phyloP scores from a whole-genome alignment of 2,329 filamentous ascomycete genomes.

The Amylocarpus encephaloides region DNA sequence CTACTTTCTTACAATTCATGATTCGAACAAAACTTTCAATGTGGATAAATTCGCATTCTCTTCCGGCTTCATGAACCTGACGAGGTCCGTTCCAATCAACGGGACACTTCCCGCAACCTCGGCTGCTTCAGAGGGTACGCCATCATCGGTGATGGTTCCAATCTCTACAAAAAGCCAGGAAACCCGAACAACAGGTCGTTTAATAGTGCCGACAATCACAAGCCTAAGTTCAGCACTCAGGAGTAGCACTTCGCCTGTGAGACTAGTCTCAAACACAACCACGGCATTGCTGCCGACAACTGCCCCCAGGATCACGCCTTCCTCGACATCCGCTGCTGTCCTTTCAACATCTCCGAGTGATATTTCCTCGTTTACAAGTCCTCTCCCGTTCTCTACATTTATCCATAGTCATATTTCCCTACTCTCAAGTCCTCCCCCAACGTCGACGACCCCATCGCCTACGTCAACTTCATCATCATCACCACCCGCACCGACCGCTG shows the following conservation, averaged over 20 bases:
- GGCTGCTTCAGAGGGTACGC: not conserved
- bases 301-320: not conserved
- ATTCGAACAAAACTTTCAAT: not conserved
- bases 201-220: too few species aligned
- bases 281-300: not conserved
- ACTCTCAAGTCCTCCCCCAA: not conserved
- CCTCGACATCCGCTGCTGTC: not conserved
- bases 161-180: not conserved
- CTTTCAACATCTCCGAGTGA: too few species aligned
- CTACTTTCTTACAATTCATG: conserved; percentile 1
- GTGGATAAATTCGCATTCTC: not conserved
- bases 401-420: not conserved
- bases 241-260: too few species aligned
- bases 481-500: not conserved
- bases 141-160: not conserved
- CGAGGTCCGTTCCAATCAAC: not conserved
- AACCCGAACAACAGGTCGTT: too few species aligned
- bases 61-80: not conserved
- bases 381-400: not conserved
- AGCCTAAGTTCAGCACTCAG: too few species aligned
- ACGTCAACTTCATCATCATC: not conserved
- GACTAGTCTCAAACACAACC: too few species aligned
- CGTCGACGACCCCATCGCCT: not conserved
- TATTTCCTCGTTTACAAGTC: too few species aligned
- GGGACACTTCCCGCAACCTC: not conserved